Conservation (phyloP, 1,284 basidiomycete species). For the Cutaneotrichosporon cavernicola region DNA sequence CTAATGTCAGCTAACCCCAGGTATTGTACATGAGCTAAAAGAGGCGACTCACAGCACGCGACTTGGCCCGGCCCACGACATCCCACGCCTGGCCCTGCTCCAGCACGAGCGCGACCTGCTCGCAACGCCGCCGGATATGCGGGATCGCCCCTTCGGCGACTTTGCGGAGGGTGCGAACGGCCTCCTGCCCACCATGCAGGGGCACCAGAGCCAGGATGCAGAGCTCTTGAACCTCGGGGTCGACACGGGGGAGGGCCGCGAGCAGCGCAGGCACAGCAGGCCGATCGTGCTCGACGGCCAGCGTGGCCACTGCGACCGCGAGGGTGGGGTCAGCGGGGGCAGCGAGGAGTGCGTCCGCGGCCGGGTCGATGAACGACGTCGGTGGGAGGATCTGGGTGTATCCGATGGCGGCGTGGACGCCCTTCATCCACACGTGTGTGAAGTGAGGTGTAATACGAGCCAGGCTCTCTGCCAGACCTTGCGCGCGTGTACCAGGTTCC, state of each 20-base stretch:
- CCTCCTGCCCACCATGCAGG: constrained; percentile 13
- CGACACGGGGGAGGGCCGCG: constrained; percentile 2
- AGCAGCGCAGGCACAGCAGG: constrained; percentile 11
- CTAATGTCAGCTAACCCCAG: constrained; percentile 13
- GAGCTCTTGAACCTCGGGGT: constrained; percentile 33
- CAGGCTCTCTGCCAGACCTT: constrained; percentile 14
- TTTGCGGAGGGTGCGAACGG: neutral
- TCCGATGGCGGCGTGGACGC: constrained; percentile 22
- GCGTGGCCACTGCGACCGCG: constrained; percentile 25
- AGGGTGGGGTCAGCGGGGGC: constrained; percentile 15
- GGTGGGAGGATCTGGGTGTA: constrained; percentile 5
- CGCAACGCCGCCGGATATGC: constrained; percentile 26
- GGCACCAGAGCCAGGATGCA: constrained; percentile 29
- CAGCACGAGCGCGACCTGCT: constrained; percentile 24
- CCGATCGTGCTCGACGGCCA: constrained; percentile 22
- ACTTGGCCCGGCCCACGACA: constrained; percentile 19
- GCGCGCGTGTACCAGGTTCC: constrained; percentile 7
- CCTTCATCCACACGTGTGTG: constrained; percentile 29
- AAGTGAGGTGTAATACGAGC: constrained; percentile 13
- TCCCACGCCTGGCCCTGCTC: constrained; percentile 17
- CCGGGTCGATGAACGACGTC: constrained; percentile 3
- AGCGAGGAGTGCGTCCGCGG: neutral
- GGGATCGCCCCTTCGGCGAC: constrained; percentile 1
- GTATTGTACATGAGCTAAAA: neutral
- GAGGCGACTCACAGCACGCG: constrained; percentile 21